A percentile compares a stretch with the other conserved stretches of the same genome.
Evolutionary conservation across 1,284 basidiomycete genomes (phyloP).

Genomic region (Trametes pubescens): DNA sequence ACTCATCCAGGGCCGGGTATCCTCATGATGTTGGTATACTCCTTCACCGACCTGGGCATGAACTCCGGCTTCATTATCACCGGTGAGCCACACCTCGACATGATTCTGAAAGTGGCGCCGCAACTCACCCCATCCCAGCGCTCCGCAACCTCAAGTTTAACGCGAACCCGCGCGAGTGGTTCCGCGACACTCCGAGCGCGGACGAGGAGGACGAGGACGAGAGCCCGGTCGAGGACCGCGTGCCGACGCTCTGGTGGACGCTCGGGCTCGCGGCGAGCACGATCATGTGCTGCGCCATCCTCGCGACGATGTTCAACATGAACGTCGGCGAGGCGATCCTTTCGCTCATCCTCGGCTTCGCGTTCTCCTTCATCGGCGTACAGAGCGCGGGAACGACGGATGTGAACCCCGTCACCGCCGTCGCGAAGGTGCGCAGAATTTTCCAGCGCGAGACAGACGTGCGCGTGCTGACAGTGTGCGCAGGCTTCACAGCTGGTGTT

Average conservation of each 20-base stretch:
- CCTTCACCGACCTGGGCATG: conserved; percentile 41
- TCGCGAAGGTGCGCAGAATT: conserved; percentile 49
- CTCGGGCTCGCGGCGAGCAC: conserved; percentile 48
- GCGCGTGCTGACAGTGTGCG: not conserved
- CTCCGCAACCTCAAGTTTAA: conserved; percentile 26
- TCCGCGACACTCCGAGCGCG: conserved; percentile 16
- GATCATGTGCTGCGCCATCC: conserved; percentile 62
- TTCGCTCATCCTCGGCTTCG: conserved; percentile 64
- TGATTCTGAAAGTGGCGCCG: not conserved
- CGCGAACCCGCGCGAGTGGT: conserved; percentile 29
- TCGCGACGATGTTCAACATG: conserved; percentile 62
- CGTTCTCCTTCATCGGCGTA: conserved; percentile 76
- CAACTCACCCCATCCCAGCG: not conserved
- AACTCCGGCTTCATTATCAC: conserved; percentile 30
- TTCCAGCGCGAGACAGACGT: not conserved
- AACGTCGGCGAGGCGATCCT: conserved; percentile 67
- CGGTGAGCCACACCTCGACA: not conserved
- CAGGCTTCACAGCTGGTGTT: conserved; percentile 67
- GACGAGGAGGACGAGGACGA: conserved; percentile 24
- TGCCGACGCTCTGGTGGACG: conserved; percentile 65
- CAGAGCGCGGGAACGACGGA: conserved; percentile 62
- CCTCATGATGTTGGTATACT: conserved; percentile 59
- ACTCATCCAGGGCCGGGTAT: conserved; percentile 62
- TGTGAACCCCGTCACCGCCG: conserved; percentile 67
- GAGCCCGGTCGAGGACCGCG: conserved; percentile 58